A percentile compares a stretch with the other conserved stretches of the same genome.
Evolutionary conservation across 352 stramenopile species (phyloP).

Genomic region (Globisporangium spiculum): DNA sequence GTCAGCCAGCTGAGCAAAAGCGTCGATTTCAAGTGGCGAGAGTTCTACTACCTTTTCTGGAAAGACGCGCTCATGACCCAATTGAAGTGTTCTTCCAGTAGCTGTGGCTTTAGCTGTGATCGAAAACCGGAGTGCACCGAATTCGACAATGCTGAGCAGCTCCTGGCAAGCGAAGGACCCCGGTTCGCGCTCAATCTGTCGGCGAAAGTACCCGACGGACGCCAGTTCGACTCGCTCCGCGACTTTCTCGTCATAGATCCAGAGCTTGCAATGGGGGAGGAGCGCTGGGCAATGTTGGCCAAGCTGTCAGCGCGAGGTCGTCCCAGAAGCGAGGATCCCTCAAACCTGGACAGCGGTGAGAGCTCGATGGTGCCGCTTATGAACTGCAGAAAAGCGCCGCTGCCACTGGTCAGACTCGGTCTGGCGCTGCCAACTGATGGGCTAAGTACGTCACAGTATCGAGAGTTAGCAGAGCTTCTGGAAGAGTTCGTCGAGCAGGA

Average conservation of each 20-base stretch:
- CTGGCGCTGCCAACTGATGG: not conserved
- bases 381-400: too few species aligned
- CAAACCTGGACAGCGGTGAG: too few species aligned
- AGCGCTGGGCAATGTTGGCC: not conserved
- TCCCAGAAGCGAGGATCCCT: not conserved
- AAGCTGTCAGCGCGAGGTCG: not conserved
- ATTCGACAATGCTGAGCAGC: not conserved
- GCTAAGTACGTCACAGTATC: conserved; percentile 2
- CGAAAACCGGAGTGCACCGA: not conserved
- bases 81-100: not conserved
- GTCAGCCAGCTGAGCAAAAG: not conserved
- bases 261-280: not conserved
- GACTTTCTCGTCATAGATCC: conserved; percentile 1
- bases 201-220: not conserved
- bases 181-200: not conserved
- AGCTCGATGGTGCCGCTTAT: too few species aligned
- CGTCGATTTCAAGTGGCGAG: not conserved
- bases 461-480: not conserved
- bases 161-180: not conserved
- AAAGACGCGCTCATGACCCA: not conserved
- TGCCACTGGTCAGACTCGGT: not conserved
- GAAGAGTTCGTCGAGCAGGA: not conserved
- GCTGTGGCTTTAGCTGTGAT: not conserved
- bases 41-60: conserved; percentile 4
- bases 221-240: not conserved